These are phyloP conservation scores for Kwoniella botswanensis DNA, from an alignment of 768 basidiomycete species.

Conservation along the genomic window DNA sequence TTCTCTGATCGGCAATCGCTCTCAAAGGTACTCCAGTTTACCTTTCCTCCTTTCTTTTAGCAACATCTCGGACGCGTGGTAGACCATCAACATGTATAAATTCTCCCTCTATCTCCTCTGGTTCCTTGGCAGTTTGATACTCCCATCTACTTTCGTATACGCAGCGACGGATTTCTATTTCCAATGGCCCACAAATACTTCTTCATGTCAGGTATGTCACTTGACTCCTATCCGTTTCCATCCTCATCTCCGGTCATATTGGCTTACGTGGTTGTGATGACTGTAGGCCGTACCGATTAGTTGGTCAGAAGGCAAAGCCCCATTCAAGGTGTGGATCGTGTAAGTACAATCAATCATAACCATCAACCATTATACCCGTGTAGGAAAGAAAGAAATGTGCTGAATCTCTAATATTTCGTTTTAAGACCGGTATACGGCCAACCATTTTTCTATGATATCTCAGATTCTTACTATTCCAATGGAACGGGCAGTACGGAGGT, in stretches of 20 bases:
- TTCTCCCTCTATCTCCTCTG: background rate
- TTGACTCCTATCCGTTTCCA: background rate
- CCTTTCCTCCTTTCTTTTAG: background rate
- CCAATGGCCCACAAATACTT: slow-evolving; percentile 41
- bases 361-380: too few relatives aligned
- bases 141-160: background rate
- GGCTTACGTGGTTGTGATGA: background rate
- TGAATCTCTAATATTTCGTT: too few relatives aligned
- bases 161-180: slow-evolving; percentile 37
- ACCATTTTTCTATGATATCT: slow-evolving; percentile 44
- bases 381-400: too few relatives aligned
- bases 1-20: background rate
- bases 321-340: slow-evolving; percentile 43
- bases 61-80: background rate
- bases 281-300: slow-evolving; percentile 37
- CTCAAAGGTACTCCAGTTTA: background rate
- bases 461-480: slow-evolving; percentile 27
- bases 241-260: background rate
- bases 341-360: slow-evolving; percentile 24
- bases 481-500: slow-evolving; percentile 25
- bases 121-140: background rate
- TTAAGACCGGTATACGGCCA: slow-evolving; percentile 33
- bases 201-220: slow-evolving; percentile 40
- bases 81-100: background rate
- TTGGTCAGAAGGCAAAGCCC: slow-evolving; percentile 40